Percentiles rank a stretch among this genome's conserved stretches.
phyloP scores from a whole-genome alignment of 2,329 filamentous ascomycete species.

The Colletotrichum horii region DNA sequence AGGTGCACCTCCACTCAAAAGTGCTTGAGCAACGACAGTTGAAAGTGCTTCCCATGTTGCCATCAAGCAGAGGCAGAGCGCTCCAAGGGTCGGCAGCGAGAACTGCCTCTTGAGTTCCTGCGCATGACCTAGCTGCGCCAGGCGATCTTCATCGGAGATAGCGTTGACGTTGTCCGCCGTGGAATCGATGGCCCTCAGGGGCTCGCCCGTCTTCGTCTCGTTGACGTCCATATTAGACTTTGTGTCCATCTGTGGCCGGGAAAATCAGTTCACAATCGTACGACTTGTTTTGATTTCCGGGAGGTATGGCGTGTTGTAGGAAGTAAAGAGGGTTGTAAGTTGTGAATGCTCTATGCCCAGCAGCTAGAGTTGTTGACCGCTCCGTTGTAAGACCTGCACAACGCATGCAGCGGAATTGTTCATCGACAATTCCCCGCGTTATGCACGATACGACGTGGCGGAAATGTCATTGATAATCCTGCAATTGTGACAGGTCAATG shows the following conservation, averaged over 20 bases:
- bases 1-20: slow-evolving; percentile 49
- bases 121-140: slow-evolving; percentile 31
- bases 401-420: background rate
- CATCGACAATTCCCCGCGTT: background rate
- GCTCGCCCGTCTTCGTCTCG: background rate
- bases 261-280: background rate
- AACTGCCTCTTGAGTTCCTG: slow-evolving; percentile 38
- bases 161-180: background rate
- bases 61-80: slow-evolving; percentile 53
- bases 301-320: background rate
- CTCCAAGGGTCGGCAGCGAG: slow-evolving; percentile 47
- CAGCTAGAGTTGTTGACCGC: background rate
- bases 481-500: background rate
- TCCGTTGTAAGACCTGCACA: background rate
- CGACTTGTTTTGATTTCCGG: background rate
- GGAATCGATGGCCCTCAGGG: background rate
- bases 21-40: slow-evolving; percentile 47
- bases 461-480: background rate
- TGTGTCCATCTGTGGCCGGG: background rate
- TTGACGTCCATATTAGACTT: background rate
- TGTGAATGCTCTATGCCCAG: background rate
- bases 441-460: background rate
- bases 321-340: background rate
- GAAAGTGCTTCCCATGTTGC: slow-evolving; percentile 56
- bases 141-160: slow-evolving; percentile 23